Evolutionary conservation across 805 yeast species (phyloP).

Genomic region (Yamadazyma scolyti): DNA sequence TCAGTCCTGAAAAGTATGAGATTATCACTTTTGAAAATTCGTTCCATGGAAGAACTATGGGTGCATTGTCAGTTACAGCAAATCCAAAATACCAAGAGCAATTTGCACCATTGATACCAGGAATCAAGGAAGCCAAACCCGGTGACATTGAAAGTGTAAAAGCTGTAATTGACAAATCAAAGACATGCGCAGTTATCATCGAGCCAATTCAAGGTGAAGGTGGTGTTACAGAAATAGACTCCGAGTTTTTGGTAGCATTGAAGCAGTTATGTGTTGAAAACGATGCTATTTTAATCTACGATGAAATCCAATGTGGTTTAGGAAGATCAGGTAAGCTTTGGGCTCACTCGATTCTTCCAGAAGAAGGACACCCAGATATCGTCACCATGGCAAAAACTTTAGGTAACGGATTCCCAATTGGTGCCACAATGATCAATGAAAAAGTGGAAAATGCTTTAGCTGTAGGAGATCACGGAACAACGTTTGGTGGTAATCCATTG

Average conservation of each 20-base stretch:
- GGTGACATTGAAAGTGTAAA: conserved; percentile 60
- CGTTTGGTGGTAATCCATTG: conserved; percentile 96
- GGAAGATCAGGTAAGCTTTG: conserved; percentile 90
- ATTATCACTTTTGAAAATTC: conserved; percentile 84
- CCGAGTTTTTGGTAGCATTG: conserved; percentile 62
- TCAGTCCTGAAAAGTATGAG: conserved; percentile 56
- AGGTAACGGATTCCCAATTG: conserved; percentile 96
- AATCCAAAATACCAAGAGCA: conserved; percentile 92
- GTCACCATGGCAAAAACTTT: conserved; percentile 92
- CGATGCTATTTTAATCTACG: conserved; percentile 78
- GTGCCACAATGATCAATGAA: conserved; percentile 86
- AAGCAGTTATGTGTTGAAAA: conserved; percentile 63
- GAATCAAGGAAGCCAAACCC: conserved; percentile 66
- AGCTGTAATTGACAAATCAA: conserved; percentile 47
- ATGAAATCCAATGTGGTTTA: conserved; percentile 95
- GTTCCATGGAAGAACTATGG: conserved; percentile 95
- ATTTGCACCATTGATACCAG: conserved; percentile 88
- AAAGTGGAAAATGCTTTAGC: conserved; percentile 65
- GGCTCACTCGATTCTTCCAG: conserved; percentile 80
- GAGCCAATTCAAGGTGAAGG: conserved; percentile 99
- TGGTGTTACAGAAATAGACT: conserved; percentile 70
- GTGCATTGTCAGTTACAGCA: conserved; percentile 88
- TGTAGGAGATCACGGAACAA: conserved; percentile 97
- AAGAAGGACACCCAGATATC: conserved; percentile 90
- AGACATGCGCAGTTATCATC: conserved; percentile 86